Percentiles rank a stretch among this genome's conserved stretches.
Evolutionary conservation across 805 yeast species (phyloP).

Genomic region (Cephaloascus fragrans): DNA sequence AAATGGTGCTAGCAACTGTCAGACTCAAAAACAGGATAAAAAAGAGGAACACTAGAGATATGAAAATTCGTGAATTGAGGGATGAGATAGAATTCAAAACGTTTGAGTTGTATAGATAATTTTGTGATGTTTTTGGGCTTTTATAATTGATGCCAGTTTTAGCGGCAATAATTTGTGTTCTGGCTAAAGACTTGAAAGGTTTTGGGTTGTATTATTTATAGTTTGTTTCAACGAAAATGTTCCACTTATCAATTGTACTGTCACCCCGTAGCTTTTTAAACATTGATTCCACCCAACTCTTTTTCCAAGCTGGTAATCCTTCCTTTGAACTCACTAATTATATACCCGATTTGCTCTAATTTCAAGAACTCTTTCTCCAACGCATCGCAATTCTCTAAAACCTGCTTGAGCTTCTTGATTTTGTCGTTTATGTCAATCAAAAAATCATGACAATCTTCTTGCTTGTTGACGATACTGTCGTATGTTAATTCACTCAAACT

Average conservation of each 20-base stretch:
- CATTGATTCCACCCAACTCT: too few species aligned
- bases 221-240: too few species aligned
- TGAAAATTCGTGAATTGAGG: slow-evolving; percentile 3
- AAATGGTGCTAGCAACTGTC: slow-evolving; percentile 25
- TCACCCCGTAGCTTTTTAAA: too few species aligned
- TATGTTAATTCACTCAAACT: slow-evolving; percentile 32
- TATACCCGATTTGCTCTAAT: slow-evolving; percentile 36
- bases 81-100: neutral
- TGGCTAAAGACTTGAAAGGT: too few species aligned
- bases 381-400: slow-evolving; percentile 36
- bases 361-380: slow-evolving; percentile 44
- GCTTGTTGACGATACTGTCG: slow-evolving; percentile 21
- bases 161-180: too few species aligned
- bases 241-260: too few species aligned
- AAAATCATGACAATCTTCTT: slow-evolving; percentile 13
- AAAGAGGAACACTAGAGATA: slow-evolving; percentile 2
- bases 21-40: slow-evolving; percentile 16
- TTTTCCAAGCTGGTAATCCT: slow-evolving; percentile 10
- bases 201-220: too few species aligned
- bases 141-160: too few species aligned
- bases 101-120: neutral
- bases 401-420: slow-evolving; percentile 24
- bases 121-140: neutral
- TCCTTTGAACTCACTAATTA: slow-evolving; percentile 14
- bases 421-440: slow-evolving; percentile 23